Conservation (phyloP, 352 stramenopile species). For the Globisporangium perplexum region DNA sequence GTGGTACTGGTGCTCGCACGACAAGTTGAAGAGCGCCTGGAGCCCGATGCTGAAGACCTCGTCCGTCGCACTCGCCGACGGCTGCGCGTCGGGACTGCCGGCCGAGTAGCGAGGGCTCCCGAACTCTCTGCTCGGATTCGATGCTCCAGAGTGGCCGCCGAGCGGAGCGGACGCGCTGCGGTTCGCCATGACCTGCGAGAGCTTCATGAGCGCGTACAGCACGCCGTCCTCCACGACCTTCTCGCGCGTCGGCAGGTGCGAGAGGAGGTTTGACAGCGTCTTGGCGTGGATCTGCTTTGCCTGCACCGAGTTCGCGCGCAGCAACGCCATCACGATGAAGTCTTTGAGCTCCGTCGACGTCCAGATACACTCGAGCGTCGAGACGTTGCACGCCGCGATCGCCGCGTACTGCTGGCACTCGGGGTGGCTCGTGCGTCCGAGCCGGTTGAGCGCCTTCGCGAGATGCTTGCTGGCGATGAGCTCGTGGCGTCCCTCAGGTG, state of each 20-base stretch:
- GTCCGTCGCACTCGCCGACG: conserved; percentile 19
- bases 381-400: conserved; percentile 76
- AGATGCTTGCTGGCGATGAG: conserved; percentile 42
- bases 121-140: background rate
- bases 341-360: conserved; percentile 70
- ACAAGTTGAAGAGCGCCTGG: conserved; percentile 74
- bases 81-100: background rate
- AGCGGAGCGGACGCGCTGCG: conserved; percentile 6
- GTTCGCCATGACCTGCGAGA: conserved; percentile 53
- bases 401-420: conserved; percentile 79
- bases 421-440: conserved; percentile 63
- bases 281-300: conserved; percentile 81
- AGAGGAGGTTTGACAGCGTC: conserved; percentile 73
- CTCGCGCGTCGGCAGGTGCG: conserved; percentile 37
- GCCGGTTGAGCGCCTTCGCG: conserved; percentile 59
- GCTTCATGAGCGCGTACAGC: conserved; percentile 75
- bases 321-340: conserved; percentile 72
- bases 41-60: conserved; percentile 69
- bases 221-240: conserved; percentile 72
- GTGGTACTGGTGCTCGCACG: conserved; percentile 63
- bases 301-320: conserved; percentile 74
- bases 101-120: background rate
- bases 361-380: conserved; percentile 63
- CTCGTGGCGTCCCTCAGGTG: conserved; percentile 43
- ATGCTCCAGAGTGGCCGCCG: conserved; percentile 1